Evolutionary conservation across 2,329 filamentous ascomycete species (phyloP).

Genomic region (Phialemonium atrogriseum): DNA sequence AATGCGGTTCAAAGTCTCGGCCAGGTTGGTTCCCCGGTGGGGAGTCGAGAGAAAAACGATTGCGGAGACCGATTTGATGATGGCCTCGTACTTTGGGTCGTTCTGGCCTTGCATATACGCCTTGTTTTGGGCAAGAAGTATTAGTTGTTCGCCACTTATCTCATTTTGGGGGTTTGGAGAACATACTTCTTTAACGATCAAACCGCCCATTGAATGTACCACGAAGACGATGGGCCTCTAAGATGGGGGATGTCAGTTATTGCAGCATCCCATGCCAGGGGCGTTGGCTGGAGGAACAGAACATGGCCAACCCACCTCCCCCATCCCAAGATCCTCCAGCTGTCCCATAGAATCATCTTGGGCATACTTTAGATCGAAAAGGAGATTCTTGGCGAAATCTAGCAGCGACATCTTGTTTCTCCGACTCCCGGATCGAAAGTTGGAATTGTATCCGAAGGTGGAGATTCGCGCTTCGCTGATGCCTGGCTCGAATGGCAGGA

Average conservation of each 20-base stretch:
- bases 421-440: conserved; percentile 11
- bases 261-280: no score
- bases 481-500: conserved; percentile 19
- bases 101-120: conserved; percentile 15
- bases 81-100: conserved; percentile 15
- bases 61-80: conserved; percentile 15
- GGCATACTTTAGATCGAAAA: conserved; percentile 19
- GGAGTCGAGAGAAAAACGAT: conserved; percentile 25
- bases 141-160: background rate
- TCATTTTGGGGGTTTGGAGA: background rate
- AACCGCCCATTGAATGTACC: conserved; percentile 21
- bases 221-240: conserved; percentile 19
- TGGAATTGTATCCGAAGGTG: conserved; percentile 24
- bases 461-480: conserved; percentile 18
- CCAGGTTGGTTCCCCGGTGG: conserved; percentile 21
- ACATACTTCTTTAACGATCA: conserved; percentile 19
- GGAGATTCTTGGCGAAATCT: conserved; percentile 23
- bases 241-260: background rate
- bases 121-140: no score
- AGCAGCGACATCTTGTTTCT: conserved; percentile 14
- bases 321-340: conserved; percentile 15
- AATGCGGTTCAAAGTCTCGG: conserved; percentile 20
- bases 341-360: conserved; percentile 9
- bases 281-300: no score
- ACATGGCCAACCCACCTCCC: conserved; percentile 10